Conservation (phyloP, 208 protist species). For the Trypanosoma brucei region DNA sequence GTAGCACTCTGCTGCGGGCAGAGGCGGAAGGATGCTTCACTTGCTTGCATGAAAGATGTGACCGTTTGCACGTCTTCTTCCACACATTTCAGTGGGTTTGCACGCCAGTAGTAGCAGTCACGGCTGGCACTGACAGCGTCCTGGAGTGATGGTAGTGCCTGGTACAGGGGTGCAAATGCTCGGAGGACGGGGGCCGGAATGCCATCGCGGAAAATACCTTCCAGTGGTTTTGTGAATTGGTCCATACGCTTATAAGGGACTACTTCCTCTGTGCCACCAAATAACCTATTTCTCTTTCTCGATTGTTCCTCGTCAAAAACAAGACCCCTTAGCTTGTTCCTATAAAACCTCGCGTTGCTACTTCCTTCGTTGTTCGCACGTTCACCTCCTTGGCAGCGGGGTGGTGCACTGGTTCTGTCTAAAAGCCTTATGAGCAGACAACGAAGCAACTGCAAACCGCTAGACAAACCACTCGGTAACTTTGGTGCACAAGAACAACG, state of each 20-base stretch:
- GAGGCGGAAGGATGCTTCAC: conserved; percentile 81
- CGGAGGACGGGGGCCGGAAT: conserved; percentile 86
- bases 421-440: no score
- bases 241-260: conserved; percentile 46
- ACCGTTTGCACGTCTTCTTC: conserved; percentile 79
- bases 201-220: conserved; percentile 90
- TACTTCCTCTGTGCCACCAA: background rate
- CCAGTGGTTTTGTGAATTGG: conserved; percentile 75
- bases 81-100: conserved; percentile 80
- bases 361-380: no score
- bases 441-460: no score
- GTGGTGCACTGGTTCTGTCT: no score
- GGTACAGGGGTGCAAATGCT: conserved; percentile 84
- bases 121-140: conserved; percentile 52
- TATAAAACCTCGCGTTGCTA: no score
- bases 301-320: no score
- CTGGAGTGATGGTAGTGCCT: conserved; percentile 78
- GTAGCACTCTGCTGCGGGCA: conserved; percentile 88
- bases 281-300: no score
- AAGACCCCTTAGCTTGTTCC: no score
- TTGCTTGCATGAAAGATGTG: conserved; percentile 83
- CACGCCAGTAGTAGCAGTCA: conserved; percentile 90
- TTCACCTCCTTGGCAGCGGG: no score
- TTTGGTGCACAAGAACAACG: no score
- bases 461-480: no score